These are phyloP conservation scores for Penicillium paxilli DNA, from an alignment of 495 filamentous ascomycete genomes.

Conservation along the genomic window DNA sequence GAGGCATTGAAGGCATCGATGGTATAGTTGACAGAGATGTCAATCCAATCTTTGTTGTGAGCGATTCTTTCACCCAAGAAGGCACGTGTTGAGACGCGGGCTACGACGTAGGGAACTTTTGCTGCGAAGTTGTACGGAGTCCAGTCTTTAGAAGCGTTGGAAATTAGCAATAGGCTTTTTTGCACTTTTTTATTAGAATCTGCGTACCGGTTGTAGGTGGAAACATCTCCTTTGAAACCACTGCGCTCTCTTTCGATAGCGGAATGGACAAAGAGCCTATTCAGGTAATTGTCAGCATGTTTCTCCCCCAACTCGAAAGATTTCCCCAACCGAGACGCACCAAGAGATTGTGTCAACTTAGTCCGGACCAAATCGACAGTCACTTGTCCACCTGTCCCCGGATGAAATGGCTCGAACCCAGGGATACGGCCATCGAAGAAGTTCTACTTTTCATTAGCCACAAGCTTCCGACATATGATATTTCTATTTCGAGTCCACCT, in stretches of 20 bases:
- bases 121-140: slow-evolving; percentile 26
- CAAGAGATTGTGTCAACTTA: slow-evolving; percentile 50
- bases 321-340: slow-evolving; percentile 18
- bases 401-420: slow-evolving; percentile 47
- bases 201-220: slow-evolving; percentile 37
- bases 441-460: slow-evolving; percentile 25
- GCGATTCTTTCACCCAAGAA: slow-evolving; percentile 58
- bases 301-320: not conserved
- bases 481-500: no score
- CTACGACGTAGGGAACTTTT: slow-evolving; percentile 46
- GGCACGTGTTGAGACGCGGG: slow-evolving; percentile 55
- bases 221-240: slow-evolving; percentile 37
- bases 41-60: slow-evolving; percentile 56
- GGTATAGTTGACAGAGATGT: slow-evolving; percentile 58
- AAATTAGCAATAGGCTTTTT: not conserved
- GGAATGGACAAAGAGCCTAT: slow-evolving; percentile 36
- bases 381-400: slow-evolving; percentile 26
- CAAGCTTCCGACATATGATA: no score
- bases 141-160: slow-evolving; percentile 26
- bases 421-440: slow-evolving; percentile 42
- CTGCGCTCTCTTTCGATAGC: slow-evolving; percentile 44
- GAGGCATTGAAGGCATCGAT: slow-evolving; percentile 46
- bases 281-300: not conserved
- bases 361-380: slow-evolving; percentile 38
- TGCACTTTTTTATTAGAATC: not conserved